A percentile compares a stretch with the other conserved stretches of the same genome.
These are phyloP conservation scores for Penicillium antarcticum DNA, from an alignment of 495 filamentous ascomycete species.

Conservation along the genomic window DNA sequence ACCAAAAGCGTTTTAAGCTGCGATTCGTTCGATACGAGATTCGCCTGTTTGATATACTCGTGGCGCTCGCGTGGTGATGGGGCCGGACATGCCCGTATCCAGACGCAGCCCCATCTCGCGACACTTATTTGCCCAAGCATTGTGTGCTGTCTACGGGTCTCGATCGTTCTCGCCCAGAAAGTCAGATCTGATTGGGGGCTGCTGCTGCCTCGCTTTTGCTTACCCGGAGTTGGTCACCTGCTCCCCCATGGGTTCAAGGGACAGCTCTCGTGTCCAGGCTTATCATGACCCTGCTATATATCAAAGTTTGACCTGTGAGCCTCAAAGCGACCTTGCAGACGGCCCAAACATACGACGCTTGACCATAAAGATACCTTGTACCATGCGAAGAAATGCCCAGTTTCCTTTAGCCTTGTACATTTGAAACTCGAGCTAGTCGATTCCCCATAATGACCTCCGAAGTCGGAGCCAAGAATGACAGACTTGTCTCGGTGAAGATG, in stretches of 20 bases:
- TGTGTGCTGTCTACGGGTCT: conserved; percentile 9
- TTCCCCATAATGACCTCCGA: conserved; percentile 2
- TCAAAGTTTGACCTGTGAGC: background rate
- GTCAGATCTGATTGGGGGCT: conserved; percentile 8
- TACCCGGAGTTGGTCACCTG: conserved; percentile 15
- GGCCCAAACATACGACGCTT: background rate
- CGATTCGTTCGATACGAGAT: conserved; percentile 4
- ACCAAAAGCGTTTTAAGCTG: background rate
- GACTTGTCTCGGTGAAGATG: background rate
- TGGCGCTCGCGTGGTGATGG: conserved; percentile 5
- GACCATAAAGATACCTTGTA: background rate
- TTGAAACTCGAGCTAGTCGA: conserved; percentile 1
- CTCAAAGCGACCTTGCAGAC: background rate
- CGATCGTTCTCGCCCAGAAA: conserved; percentile 13
- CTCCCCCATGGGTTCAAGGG: conserved; percentile 5
- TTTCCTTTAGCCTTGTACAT: background rate
- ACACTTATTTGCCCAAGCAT: conserved; percentile 3
- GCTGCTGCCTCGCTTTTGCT: conserved; percentile 2
- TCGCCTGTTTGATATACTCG: conserved; percentile 3
- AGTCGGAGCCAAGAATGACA: background rate
- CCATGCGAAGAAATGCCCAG: background rate
- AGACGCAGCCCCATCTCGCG: conserved; percentile 2
- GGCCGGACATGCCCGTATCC: conserved; percentile 4
- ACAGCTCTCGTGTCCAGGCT: background rate
- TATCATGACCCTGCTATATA: background rate